These are phyloP conservation scores for Debaryomyces sp. DNA, from an alignment of 1,139 yeast genomes.

Conservation along the genomic window DNA sequence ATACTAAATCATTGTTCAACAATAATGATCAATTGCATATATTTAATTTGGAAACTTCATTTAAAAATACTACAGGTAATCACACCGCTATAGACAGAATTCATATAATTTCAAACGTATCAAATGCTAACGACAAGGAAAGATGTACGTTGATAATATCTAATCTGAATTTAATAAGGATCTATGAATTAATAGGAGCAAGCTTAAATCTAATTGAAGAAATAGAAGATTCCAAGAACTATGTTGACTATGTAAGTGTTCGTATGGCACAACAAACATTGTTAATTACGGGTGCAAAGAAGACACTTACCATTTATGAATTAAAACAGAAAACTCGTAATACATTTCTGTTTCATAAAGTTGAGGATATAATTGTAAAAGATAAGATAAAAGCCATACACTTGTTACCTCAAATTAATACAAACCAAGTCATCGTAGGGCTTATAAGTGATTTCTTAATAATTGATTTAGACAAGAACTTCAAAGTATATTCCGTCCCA, in stretches of 20 bases:
- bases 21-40: constrained; percentile 23
- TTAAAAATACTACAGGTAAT: constrained; percentile 27
- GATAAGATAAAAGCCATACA: constrained; percentile 31
- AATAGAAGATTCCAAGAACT: constrained; percentile 29
- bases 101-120: constrained; percentile 17
- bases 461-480: constrained; percentile 28
- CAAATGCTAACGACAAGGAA: constrained; percentile 21
- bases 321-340: constrained; percentile 35
- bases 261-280: constrained; percentile 22
- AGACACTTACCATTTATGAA: constrained; percentile 31
- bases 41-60: constrained; percentile 21
- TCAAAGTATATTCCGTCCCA: constrained; percentile 18
- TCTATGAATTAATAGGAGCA: constrained; percentile 39
- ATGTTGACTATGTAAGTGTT: constrained; percentile 20
- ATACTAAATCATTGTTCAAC: constrained; percentile 25
- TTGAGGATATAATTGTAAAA: constrained; percentile 30
- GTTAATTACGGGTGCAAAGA: constrained; percentile 34
- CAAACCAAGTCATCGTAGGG: constrained; percentile 26
- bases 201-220: constrained; percentile 36
- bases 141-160: constrained; percentile 32
- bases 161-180: constrained; percentile 26
- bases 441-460: constrained; percentile 30
- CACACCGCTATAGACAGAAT: constrained; percentile 21
- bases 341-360: constrained; percentile 28
- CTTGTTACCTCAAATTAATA: constrained; percentile 9